These are phyloP conservation scores for Syncephalastrum racemosum DNA, from an alignment of 371 early-diverging fungal species.

Conservation along the genomic window DNA sequence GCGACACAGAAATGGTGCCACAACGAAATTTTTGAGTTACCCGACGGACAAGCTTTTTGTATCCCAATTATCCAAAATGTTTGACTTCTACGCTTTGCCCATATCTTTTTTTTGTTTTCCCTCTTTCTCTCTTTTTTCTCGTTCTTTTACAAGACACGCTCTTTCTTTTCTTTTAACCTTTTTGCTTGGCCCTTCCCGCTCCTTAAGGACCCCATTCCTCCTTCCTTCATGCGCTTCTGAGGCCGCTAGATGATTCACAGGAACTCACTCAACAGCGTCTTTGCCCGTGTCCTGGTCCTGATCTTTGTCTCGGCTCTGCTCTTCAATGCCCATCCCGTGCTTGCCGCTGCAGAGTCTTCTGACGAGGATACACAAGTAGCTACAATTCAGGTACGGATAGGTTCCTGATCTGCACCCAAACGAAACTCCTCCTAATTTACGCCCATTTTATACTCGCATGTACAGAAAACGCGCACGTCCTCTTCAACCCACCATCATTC, in stretches of 20 bases:
- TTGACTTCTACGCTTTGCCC: too few relatives aligned
- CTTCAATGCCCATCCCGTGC: slow-evolving; percentile 1
- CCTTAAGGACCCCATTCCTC: too few relatives aligned
- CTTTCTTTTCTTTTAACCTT: too few relatives aligned
- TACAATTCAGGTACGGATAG: slow-evolving; percentile 1
- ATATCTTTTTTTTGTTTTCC: too few relatives aligned
- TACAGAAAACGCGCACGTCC: background rate
- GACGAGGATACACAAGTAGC: background rate
- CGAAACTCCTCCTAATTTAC: slow-evolving; percentile 3
- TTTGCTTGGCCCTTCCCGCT: too few relatives aligned
- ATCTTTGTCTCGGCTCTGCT: slow-evolving; percentile 16
- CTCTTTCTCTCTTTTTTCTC: too few relatives aligned
- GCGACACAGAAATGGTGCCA: too few relatives aligned
- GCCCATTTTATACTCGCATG: slow-evolving; percentile 2
- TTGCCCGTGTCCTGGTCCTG: slow-evolving; percentile 12
- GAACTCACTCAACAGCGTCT: slow-evolving; percentile 14
- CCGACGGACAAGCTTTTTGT: too few relatives aligned
- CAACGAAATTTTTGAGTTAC: too few relatives aligned
- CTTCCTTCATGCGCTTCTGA: slow-evolving; percentile 9
- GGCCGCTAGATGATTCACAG: slow-evolving; percentile 16
- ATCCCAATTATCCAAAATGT: too few relatives aligned
- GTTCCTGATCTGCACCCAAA: background rate
- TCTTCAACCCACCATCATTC: slow-evolving; percentile 3
- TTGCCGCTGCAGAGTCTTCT: slow-evolving; percentile 11
- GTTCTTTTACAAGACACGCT: too few relatives aligned